Conservation (phyloP, 1,284 basidiomycete genomes). For the Ceratobasidium sp. region DNA sequence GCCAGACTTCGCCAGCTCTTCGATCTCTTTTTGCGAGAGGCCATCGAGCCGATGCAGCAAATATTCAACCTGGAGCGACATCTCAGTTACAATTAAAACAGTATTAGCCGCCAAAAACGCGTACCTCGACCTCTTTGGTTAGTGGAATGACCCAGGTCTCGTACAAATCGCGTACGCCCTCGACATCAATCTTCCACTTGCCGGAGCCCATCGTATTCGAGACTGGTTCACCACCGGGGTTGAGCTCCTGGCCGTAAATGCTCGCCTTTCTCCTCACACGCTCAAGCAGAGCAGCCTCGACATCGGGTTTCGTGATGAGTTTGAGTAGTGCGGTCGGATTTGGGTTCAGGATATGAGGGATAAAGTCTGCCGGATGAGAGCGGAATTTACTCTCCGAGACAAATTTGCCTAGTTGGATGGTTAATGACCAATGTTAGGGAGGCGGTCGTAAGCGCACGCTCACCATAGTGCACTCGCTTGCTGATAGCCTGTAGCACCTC, state of each 20-base stretch:
- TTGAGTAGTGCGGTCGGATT: conserved; percentile 82
- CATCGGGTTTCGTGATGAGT: conserved; percentile 96
- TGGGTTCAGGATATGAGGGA: conserved; percentile 87
- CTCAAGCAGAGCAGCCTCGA: conserved; percentile 89
- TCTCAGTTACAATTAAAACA: conserved; percentile 14
- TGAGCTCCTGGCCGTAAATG: conserved; percentile 93
- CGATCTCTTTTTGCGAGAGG: conserved; percentile 83
- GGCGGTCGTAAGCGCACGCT: conserved; percentile 53
- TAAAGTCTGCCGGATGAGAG: conserved; percentile 85
- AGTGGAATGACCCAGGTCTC: conserved; percentile 95
- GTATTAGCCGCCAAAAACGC: conserved; percentile 53
- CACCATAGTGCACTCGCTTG: conserved; percentile 97
- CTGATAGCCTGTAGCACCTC: conserved; percentile 95
- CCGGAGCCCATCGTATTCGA: conserved; percentile 47
- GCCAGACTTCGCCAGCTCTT: conserved; percentile 64
- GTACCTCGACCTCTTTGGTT: conserved; percentile 97
- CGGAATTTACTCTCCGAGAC: conserved; percentile 98
- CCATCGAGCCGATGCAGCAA: conserved; percentile 87
- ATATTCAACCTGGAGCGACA: conserved; percentile 83
- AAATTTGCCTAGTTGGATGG: conserved; percentile 86
- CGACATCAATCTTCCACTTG: conserved; percentile 86
- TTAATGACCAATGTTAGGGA: background rate
- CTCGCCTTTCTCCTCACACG: conserved; percentile 92
- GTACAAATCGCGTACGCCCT: conserved; percentile 93
- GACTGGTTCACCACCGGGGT: conserved; percentile 72